phyloP scores from a whole-genome alignment of 345 rosid species.

The Salix udensis region DNA sequence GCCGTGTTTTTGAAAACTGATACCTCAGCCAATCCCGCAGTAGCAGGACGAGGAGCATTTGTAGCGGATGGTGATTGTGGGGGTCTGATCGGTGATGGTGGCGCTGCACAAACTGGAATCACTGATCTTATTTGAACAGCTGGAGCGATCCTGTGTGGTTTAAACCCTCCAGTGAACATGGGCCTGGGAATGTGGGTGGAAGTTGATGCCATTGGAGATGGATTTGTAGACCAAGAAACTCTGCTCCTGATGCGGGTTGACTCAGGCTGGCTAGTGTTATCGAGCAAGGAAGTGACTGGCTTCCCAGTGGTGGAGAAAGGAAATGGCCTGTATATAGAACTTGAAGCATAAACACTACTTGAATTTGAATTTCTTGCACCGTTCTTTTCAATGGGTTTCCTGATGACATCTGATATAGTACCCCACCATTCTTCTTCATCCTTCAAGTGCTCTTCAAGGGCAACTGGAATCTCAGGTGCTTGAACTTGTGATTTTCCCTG shows the following conservation, averaged over 20 bases:
- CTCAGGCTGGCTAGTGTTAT: constrained; percentile 6
- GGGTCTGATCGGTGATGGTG: constrained; percentile 32
- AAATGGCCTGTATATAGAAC: constrained; percentile 17
- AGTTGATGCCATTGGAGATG: constrained; percentile 12
- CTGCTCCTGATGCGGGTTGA: constrained; percentile 11
- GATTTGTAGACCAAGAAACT: constrained; percentile 22
- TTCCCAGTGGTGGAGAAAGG: neutral
- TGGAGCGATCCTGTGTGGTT: constrained; percentile 43
- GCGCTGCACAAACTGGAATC: constrained; percentile 72
- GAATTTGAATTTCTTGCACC: constrained; percentile 14
- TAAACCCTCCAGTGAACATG: constrained; percentile 32
- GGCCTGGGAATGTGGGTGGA: constrained; percentile 8
- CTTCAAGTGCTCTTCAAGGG: constrained; percentile 17
- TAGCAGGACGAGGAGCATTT: constrained; percentile 3
- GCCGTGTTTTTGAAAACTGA: constrained; percentile 14
- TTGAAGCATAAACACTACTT: constrained; percentile 13
- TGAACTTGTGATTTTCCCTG: constrained; percentile 26
- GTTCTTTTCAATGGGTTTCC: constrained; percentile 27
- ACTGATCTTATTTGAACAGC: constrained; percentile 75
- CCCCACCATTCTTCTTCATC: constrained; percentile 39
- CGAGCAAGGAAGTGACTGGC: constrained; percentile 4
- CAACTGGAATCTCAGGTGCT: constrained; percentile 2
- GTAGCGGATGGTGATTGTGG: constrained; percentile 14
- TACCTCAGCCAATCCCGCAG: constrained; percentile 20
- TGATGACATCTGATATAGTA: constrained; percentile 16